phyloP scores from a whole-genome alignment of 257 asterid species.

The Ocimum tenuiflorum region DNA sequence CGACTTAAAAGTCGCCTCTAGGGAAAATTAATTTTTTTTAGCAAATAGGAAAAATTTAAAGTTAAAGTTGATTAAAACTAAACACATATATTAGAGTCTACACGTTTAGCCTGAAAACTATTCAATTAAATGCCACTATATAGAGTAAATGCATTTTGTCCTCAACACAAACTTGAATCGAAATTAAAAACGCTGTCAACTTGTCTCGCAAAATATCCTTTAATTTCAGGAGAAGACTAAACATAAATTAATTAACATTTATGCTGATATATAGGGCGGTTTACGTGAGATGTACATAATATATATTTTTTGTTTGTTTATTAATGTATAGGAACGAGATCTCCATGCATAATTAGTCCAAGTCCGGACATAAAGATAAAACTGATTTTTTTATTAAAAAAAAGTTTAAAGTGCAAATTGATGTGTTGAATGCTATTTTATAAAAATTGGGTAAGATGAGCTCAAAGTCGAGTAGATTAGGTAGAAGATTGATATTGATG shows the following conservation, averaged over 20 bases:
- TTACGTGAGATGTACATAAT: not conserved
- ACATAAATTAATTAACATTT: not conserved
- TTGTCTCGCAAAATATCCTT: not conserved
- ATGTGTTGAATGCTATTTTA: not conserved
- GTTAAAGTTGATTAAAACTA: not conserved
- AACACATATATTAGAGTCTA: not conserved
- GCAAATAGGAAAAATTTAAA: not conserved
- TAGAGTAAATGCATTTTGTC: conserved; percentile 8
- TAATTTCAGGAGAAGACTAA: not conserved
- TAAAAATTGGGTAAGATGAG: conserved; percentile 14
- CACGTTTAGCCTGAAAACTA: conserved; percentile 13
- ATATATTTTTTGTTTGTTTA: not conserved
- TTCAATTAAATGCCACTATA: not conserved
- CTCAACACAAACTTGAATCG: not conserved
- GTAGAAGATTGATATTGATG: not conserved
- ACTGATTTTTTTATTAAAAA: too few relatives aligned
- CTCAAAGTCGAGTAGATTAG: conserved; percentile 15
- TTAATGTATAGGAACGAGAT: not conserved
- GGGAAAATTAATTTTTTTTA: too few relatives aligned
- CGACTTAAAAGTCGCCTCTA: too few relatives aligned
- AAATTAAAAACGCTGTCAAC: conserved; percentile 20
- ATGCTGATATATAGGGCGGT: not conserved
- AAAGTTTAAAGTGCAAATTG: not conserved
- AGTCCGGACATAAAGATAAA: not conserved
- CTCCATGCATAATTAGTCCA: not conserved